Percentiles rank a stretch among this genome's conserved stretches.
Evolutionary conservation across 805 yeast genomes (phyloP).

Genomic region (Candida palmyrensis): DNA sequence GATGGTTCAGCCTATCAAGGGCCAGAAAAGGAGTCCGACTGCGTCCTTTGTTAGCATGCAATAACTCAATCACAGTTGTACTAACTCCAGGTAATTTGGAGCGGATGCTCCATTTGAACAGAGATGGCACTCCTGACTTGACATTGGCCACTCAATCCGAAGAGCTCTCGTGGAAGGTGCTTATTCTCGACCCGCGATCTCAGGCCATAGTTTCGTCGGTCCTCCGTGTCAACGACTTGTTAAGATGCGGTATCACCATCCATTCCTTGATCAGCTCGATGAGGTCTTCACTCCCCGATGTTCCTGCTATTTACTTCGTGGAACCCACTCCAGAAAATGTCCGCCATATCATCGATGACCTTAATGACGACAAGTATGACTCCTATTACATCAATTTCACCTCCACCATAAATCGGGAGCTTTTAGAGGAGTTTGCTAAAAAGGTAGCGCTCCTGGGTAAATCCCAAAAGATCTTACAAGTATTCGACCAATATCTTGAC

Average conservation of each 20-base stretch:
- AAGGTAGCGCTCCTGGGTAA: slow-evolving; percentile 70
- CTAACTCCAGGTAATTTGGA: too few species aligned
- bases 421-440: slow-evolving; percentile 85
- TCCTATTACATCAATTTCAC: slow-evolving; percentile 83
- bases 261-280: slow-evolving; percentile 70
- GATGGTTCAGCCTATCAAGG: too few species aligned
- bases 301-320: slow-evolving; percentile 89
- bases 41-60: too few species aligned
- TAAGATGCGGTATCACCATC: slow-evolving; percentile 87
- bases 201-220: slow-evolving; percentile 87
- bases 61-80: too few species aligned
- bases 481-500: slow-evolving; percentile 90
- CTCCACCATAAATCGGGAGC: slow-evolving; percentile 66
- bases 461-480: slow-evolving; percentile 72
- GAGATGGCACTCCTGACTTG: slow-evolving; percentile 49
- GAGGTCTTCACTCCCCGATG: slow-evolving; percentile 86
- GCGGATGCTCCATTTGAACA: slow-evolving; percentile 81
- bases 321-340: slow-evolving; percentile 82
- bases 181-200: slow-evolving; percentile 75
- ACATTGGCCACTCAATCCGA: slow-evolving; percentile 43
- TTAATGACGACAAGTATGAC: slow-evolving; percentile 71
- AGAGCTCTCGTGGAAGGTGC: slow-evolving; percentile 85
- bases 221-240: slow-evolving; percentile 84
- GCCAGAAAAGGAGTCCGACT: too few species aligned
- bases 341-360: slow-evolving; percentile 61